Conservation (phyloP, 352 stramenopile genomes). For the Pythium graminicola region DNA sequence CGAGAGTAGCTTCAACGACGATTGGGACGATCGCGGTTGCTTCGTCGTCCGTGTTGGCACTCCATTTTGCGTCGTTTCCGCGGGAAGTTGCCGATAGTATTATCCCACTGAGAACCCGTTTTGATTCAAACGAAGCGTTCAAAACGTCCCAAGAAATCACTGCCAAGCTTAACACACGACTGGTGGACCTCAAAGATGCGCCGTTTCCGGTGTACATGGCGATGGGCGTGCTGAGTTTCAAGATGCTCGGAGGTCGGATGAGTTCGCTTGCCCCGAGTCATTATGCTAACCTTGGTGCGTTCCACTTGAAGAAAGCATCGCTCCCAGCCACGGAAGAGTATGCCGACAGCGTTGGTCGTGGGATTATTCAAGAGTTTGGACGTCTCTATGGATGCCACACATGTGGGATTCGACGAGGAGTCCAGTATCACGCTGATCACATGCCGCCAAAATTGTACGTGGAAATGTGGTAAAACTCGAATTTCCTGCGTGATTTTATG, state of each 20-base stretch:
- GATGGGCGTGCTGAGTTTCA: slow-evolving; percentile 74
- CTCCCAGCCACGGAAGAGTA: slow-evolving; percentile 71
- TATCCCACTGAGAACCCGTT: too few relatives aligned
- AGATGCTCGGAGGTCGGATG: slow-evolving; percentile 64
- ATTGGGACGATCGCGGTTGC: slow-evolving; percentile 26
- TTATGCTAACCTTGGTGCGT: slow-evolving; percentile 68
- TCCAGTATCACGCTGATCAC: slow-evolving; percentile 78
- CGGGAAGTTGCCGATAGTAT: slow-evolving; percentile 14
- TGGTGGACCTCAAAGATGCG: slow-evolving; percentile 16
- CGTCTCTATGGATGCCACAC: slow-evolving; percentile 79
- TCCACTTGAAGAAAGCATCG: slow-evolving; percentile 69
- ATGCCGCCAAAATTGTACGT: slow-evolving; percentile 77
- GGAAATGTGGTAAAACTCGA: too few relatives aligned
- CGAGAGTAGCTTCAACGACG: slow-evolving; percentile 17
- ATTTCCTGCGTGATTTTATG: too few relatives aligned
- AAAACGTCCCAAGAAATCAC: not conserved
- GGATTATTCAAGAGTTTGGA: slow-evolving; percentile 74
- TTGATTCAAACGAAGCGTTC: too few relatives aligned
- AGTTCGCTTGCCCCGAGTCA: slow-evolving; percentile 67
- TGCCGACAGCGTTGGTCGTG: slow-evolving; percentile 49
- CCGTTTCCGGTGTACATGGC: slow-evolving; percentile 60
- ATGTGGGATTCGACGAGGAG: slow-evolving; percentile 55
- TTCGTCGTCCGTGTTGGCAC: slow-evolving; percentile 23
- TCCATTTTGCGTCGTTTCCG: slow-evolving; percentile 28
- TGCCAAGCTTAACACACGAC: slow-evolving; percentile 6